These are phyloP conservation scores for Chimonanthus praecox DNA, from an alignment of 164 flowering plant genomes.

Conservation along the genomic window DNA sequence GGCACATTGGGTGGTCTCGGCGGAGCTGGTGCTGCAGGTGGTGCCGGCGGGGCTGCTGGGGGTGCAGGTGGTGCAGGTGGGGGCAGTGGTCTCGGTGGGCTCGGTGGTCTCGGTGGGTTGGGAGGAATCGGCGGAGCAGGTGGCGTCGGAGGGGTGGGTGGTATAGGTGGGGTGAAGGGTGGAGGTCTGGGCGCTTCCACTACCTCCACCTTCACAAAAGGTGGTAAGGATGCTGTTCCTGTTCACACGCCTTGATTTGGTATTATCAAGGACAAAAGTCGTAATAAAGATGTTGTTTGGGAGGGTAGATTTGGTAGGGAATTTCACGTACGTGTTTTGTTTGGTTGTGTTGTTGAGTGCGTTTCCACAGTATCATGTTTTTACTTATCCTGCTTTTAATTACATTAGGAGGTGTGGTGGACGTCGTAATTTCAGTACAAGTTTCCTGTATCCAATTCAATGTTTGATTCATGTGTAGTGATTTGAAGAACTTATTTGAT, in stretches of 20 bases:
- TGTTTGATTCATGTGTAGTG: too few species aligned
- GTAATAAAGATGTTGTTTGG: background rate
- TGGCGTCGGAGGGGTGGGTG: conserved; percentile 7
- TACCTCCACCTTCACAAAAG: background rate
- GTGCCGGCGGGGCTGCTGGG: background rate
- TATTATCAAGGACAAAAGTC: background rate
- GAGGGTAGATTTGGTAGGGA: background rate
- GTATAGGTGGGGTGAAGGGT: background rate
- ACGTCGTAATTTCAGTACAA: too few species aligned
- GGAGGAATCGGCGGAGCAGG: conserved; percentile 2
- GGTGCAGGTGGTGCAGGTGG: conserved; percentile 9
- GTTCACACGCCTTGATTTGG: background rate
- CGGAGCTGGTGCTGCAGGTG: conserved; percentile 3
- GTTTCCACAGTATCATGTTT: too few species aligned
- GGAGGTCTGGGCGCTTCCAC: too few species aligned
- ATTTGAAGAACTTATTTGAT: too few species aligned
- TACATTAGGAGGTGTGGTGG: too few species aligned
- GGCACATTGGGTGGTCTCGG: background rate
- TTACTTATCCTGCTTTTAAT: too few species aligned
- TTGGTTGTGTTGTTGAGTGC: background rate
- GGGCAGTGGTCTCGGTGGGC: background rate
- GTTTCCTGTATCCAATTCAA: too few species aligned
- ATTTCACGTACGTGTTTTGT: background rate
- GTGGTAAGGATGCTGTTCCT: too few species aligned
- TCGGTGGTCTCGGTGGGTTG: background rate